Base-by-base conservation (phyloP, 495 filamentous ascomycete genomes). In the Extremus antarcticus region DNA sequence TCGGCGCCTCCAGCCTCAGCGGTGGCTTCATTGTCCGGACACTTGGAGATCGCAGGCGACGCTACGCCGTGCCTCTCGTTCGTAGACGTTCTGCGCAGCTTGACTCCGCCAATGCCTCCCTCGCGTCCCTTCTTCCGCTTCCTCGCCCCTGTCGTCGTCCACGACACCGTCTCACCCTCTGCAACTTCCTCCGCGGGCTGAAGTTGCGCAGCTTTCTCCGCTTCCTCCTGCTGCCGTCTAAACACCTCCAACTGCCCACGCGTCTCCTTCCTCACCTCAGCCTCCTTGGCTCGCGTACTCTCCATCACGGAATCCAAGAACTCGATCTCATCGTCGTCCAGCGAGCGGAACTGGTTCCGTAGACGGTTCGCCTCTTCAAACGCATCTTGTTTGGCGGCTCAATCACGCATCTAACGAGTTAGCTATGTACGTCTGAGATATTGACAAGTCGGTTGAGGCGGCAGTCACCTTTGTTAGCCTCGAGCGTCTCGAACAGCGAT, bases 301-400 rank as follows among this genome's bases (percentile, higher is more conserved):
- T 85, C 85, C 29, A 83, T 70, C 16, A 95, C 79, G 1, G 79
- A 84, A 55, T 94, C 90, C 16, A 97, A 70, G 63, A 94, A 98
- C 2, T 94, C 90, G 56, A 92, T 78, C 70, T 98, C 92, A 63
- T 94, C 90, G 57, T 95, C 88, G 64, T 97, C 90, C 38, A 98
- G 79, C 9, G 88, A 79, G 51, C 90, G 85, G 73, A 96, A 98
- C 73, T 97, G 92, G 67, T 97, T 95, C 68, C 85, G 86, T 45
- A 98, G 68, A 56, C 84, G 79, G 13, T 53, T 35, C n/a, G 58
- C 51, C 54, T 98, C 94, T 69, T 95, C 91, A 68, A 96, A 95
- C 49, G 88, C 89, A 64, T 94, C 90, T 72, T 97, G 89, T 70
- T 97, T 97, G 59, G 88, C 88, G 66, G 86, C 89, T 92, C 47